Evolutionary conservation across 2,329 filamentous ascomycete species (phyloP).

Genomic region (Dactylellina drechsleri): DNA sequence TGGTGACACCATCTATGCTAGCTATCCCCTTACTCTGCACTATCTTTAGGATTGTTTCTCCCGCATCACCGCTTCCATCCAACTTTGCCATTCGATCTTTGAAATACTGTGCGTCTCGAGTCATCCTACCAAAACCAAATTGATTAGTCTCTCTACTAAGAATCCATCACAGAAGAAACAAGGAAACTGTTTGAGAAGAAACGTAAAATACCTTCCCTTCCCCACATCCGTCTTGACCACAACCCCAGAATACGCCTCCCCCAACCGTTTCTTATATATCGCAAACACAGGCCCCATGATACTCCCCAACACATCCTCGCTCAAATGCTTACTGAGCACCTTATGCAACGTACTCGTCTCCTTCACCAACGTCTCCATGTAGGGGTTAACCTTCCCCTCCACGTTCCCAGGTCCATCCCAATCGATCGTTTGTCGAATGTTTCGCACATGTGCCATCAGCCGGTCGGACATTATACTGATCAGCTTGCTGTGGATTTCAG

Average conservation of each 20-base stretch:
- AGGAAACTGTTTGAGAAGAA: slow-evolving; percentile 3
- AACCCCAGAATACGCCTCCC: slow-evolving; percentile 74
- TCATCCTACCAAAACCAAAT: slow-evolving; percentile 69
- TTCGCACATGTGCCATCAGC: slow-evolving; percentile 76
- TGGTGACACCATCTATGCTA: slow-evolving; percentile 22
- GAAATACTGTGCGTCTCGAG: slow-evolving; percentile 79
- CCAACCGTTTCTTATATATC: slow-evolving; percentile 82
- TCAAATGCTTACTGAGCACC: slow-evolving; percentile 82
- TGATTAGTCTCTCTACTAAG: slow-evolving; percentile 53
- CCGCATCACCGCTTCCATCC: slow-evolving; percentile 79
- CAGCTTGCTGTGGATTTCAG: slow-evolving; percentile 89
- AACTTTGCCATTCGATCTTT: slow-evolving; percentile 77
- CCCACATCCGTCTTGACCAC: slow-evolving; percentile 74
- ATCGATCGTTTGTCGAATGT: slow-evolving; percentile 74
- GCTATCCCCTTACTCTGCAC: slow-evolving; percentile 69
- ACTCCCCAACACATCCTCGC: slow-evolving; percentile 77
- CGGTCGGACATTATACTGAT: slow-evolving; percentile 90
- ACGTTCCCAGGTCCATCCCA: slow-evolving; percentile 71
- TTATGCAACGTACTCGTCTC: slow-evolving; percentile 86
- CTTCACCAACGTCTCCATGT: slow-evolving; percentile 87
- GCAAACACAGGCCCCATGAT: slow-evolving; percentile 88
- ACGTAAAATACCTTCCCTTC: slow-evolving; percentile 72
- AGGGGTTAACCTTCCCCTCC: slow-evolving; percentile 68
- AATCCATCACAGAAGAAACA: too few species aligned
- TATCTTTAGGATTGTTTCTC: slow-evolving; percentile 74